phyloP scores from a whole-genome alignment of 768 basidiomycete species.

The Serendipita sp. region DNA sequence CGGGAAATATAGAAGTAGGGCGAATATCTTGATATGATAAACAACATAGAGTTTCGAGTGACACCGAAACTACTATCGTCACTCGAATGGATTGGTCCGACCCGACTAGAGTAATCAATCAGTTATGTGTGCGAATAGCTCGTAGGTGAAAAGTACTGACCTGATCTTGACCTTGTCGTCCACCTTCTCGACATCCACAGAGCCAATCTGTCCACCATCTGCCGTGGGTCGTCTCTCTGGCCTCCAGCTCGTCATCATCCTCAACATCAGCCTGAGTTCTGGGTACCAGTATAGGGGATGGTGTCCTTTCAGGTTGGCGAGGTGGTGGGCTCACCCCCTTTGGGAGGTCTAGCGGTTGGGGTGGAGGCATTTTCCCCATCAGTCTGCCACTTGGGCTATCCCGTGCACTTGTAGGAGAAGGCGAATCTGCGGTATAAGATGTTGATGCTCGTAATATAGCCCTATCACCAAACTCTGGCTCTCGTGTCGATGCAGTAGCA shows the following conservation, averaged over 20 bases:
- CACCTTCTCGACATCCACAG: slow-evolving; percentile 66
- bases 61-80: slow-evolving; percentile 6
- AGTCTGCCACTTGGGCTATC: background rate
- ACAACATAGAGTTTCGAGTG: background rate
- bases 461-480: slow-evolving; percentile 5
- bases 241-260: slow-evolving; percentile 14
- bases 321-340: slow-evolving; percentile 42
- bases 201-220: slow-evolving; percentile 82
- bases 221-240: slow-evolving; percentile 24
- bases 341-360: slow-evolving; percentile 46
- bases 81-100: slow-evolving; percentile 50
- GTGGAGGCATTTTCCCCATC: slow-evolving; percentile 22
- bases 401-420: background rate
- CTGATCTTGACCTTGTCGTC: slow-evolving; percentile 58
- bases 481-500: slow-evolving; percentile 11
- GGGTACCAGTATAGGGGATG: slow-evolving; percentile 12
- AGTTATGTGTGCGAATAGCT: background rate
- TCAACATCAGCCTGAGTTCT: background rate
- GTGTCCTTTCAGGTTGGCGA: slow-evolving; percentile 25
- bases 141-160: slow-evolving; percentile 22
- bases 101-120: slow-evolving; percentile 36
- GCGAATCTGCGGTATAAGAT: slow-evolving; percentile 15
- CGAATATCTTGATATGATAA: slow-evolving; percentile 1
- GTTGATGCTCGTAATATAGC: slow-evolving; percentile 17
- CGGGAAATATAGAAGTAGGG: background rate